Evolutionary conservation across 2,329 filamentous ascomycete species (phyloP).

Genomic region (Fusarium sp.): DNA sequence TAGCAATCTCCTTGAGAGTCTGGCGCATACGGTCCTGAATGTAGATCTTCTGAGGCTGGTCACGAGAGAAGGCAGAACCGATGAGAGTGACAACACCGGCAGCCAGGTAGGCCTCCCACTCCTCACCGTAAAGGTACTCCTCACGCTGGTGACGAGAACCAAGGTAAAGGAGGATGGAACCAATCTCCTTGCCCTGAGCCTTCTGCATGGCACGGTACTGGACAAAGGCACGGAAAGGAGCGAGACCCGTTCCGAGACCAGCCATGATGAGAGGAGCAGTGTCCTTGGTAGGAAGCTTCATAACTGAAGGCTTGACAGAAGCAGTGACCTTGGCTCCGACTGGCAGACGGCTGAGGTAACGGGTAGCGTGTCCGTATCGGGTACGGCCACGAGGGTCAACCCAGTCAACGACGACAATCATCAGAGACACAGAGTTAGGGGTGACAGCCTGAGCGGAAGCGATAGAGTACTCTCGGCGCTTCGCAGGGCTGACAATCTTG

Average conservation of each 20-base stretch:
- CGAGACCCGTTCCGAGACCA: conserved; percentile 95
- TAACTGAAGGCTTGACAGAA: conserved; percentile 96
- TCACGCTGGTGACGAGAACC: conserved; percentile 97
- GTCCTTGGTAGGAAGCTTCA: conserved; percentile 93
- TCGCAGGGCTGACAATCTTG: conserved; percentile 88
- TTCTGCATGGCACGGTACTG: conserved; percentile 99
- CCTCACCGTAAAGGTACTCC: conserved; percentile 98
- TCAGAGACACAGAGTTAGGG: conserved; percentile 87
- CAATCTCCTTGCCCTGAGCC: conserved; percentile 95
- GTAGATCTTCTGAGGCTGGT: conserved; percentile 98
- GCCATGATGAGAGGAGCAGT: conserved; percentile 98
- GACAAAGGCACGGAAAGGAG: conserved; percentile 98
- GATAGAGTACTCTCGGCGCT: conserved; percentile 99
- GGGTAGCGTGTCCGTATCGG: conserved; percentile 92
- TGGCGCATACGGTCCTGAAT: conserved; percentile 98
- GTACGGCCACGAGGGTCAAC: conserved; percentile 87
- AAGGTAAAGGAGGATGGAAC: conserved; percentile 93
- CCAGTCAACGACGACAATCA: conserved; percentile 98
- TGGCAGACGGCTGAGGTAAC: conserved; percentile 82
- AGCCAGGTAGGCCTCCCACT: conserved; percentile 98
- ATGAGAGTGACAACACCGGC: conserved; percentile 95
- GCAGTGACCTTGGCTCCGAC: conserved; percentile 86
- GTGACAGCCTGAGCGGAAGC: conserved; percentile 96
- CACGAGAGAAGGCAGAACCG: conserved; percentile 93
- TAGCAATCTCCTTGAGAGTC: conserved; percentile 82